These are phyloP conservation scores for Jackrogersella multiformis DNA, from an alignment of 495 filamentous ascomycete genomes.

Conservation along the genomic window DNA sequence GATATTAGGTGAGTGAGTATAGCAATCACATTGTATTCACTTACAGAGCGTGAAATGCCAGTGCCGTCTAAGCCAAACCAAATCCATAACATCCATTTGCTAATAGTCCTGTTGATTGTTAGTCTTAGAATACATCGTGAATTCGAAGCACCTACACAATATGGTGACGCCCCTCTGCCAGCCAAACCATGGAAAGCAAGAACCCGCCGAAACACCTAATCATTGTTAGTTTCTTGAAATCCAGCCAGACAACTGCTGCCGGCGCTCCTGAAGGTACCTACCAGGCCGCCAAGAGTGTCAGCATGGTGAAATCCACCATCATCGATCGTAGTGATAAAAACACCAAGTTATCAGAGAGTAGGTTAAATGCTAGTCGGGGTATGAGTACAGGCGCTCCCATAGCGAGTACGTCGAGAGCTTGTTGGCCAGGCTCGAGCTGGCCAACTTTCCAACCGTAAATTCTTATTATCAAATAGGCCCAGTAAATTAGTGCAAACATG, in stretches of 20 bases:
- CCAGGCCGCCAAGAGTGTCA: slow-evolving; percentile 72
- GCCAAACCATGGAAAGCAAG: slow-evolving; percentile 74
- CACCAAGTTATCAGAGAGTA: slow-evolving; percentile 77
- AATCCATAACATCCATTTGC: slow-evolving; percentile 84
- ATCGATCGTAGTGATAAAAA: slow-evolving; percentile 76
- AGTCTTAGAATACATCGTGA: slow-evolving; percentile 10
- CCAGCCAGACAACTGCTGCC: not conserved
- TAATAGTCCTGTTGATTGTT: slow-evolving; percentile 62
- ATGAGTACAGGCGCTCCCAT: slow-evolving; percentile 75
- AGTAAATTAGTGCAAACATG: slow-evolving; percentile 69
- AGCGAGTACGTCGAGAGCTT: slow-evolving; percentile 72
- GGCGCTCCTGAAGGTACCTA: slow-evolving; percentile 9
- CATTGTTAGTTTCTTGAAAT: slow-evolving; percentile 8
- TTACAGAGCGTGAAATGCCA: slow-evolving; percentile 69
- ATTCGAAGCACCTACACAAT: slow-evolving; percentile 45
- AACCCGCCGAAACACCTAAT: slow-evolving; percentile 72
- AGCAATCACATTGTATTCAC: slow-evolving; percentile 6
- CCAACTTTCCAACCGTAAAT: slow-evolving; percentile 62
- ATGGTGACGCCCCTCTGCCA: slow-evolving; percentile 59
- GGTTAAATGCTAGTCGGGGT: slow-evolving; percentile 77
- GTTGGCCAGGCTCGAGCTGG: slow-evolving; percentile 51
- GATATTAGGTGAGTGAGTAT: not conserved
- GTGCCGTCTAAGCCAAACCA: slow-evolving; percentile 83
- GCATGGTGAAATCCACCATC: slow-evolving; percentile 75
- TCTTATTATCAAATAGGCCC: slow-evolving; percentile 67